A percentile compares a stretch with the other conserved stretches of the same genome.
Evolutionary conservation across 495 filamentous ascomycete genomes (phyloP).

Genomic region (Thermothielavioides terrestris): DNA sequence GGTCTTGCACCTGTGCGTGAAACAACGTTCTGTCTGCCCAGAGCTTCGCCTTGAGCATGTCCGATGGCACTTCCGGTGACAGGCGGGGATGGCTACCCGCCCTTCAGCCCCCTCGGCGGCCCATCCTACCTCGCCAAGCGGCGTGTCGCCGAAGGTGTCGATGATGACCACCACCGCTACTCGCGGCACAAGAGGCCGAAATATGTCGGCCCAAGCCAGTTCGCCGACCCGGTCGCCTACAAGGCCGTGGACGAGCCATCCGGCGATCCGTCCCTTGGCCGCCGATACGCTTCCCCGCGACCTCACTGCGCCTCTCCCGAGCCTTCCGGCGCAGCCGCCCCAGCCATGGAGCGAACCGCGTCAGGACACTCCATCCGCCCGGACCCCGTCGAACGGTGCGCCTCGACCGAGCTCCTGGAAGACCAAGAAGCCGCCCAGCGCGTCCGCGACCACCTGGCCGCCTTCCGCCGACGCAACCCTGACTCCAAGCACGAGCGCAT

Average conservation of each 20-base stretch:
- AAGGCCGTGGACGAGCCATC: slow-evolving; percentile 4
- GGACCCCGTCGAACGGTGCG: slow-evolving; percentile 20
- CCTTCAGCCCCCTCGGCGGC: slow-evolving; percentile 11
- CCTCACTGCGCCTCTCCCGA: slow-evolving; percentile 6
- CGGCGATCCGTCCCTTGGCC: background rate
- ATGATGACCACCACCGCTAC: slow-evolving; percentile 8
- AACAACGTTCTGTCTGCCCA: background rate
- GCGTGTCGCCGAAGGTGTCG: slow-evolving; percentile 15
- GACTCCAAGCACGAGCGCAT: slow-evolving; percentile 44
- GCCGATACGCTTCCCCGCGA: slow-evolving; percentile 4
- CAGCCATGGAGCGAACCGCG: slow-evolving; percentile 25
- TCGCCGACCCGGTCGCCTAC: slow-evolving; percentile 13
- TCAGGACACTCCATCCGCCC: slow-evolving; percentile 26
- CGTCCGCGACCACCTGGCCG: slow-evolving; percentile 34
- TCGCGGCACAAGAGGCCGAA: slow-evolving; percentile 18
- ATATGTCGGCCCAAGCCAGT: slow-evolving; percentile 5
- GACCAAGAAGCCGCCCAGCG: slow-evolving; percentile 34
- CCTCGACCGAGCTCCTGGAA: slow-evolving; percentile 23
- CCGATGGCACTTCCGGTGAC: slow-evolving; percentile 25
- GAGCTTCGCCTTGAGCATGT: slow-evolving; percentile 21
- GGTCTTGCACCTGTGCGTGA: background rate
- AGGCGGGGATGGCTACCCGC: slow-evolving; percentile 27
- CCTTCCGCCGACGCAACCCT: slow-evolving; percentile 32
- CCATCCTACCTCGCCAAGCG: slow-evolving; percentile 21
- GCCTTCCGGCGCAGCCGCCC: background rate